These are phyloP conservation scores for Cladosporium sp. DNA, from an alignment of 2,329 filamentous ascomycete species.

Conservation along the genomic window DNA sequence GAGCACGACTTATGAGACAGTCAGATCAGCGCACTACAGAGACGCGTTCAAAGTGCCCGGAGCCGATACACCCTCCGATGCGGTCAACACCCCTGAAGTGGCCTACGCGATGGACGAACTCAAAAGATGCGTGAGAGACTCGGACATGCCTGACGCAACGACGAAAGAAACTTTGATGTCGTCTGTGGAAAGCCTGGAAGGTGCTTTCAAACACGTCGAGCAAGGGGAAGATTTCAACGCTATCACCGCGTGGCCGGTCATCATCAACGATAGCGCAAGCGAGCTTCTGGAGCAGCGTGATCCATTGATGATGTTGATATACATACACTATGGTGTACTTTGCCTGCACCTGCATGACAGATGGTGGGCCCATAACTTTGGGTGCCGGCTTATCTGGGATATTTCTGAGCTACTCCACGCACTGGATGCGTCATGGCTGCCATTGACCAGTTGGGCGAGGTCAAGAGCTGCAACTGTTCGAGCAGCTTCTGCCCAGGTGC, in stretches of 20 bases:
- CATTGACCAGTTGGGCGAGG: conserved; percentile 11
- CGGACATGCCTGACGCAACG: not conserved
- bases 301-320: conserved; percentile 14
- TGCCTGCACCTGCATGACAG: conserved; percentile 2
- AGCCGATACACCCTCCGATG: not conserved
- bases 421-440: conserved; percentile 11
- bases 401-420: conserved; percentile 1
- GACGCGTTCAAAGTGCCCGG: not conserved
- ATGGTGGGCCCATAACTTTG: conserved; percentile 12
- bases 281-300: not conserved
- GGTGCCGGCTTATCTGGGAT: conserved; percentile 4
- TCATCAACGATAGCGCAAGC: not conserved
- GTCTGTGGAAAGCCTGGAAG: not conserved
- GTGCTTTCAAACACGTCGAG: not conserved
- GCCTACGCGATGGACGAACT: conserved; percentile 7
- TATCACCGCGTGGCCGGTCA: not conserved
- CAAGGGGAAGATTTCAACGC: not conserved
- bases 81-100: not conserved
- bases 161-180: not conserved
- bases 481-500: not conserved
- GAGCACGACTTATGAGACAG: not conserved
- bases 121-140: not conserved
- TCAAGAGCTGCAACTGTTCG: not conserved
- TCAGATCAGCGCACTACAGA: conserved; percentile 4
- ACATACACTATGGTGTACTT: conserved; percentile 11